A percentile compares a stretch with the other conserved stretches of the same genome.
Conservation (phyloP, 2,329 filamentous ascomycete species). For the Calonectria crousiana region DNA sequence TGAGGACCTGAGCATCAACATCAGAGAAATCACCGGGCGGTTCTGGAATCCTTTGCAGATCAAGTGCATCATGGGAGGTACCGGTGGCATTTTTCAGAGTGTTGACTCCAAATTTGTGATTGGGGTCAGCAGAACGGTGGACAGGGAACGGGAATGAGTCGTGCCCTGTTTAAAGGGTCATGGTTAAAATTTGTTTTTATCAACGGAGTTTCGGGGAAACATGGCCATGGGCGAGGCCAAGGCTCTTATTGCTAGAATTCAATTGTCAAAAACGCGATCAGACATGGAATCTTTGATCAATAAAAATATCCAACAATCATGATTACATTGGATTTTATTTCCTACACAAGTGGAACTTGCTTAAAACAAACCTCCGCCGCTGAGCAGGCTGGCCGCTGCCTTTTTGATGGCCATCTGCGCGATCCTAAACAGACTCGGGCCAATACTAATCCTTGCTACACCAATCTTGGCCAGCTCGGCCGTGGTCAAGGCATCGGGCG, state of each 20-base stretch:
- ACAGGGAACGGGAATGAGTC: not conserved
- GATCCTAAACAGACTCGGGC: slow-evolving; percentile 58
- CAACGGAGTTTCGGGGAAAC: not conserved
- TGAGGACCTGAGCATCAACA: not conserved
- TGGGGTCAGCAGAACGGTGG: slow-evolving; percentile 23
- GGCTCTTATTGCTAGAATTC: too few species aligned
- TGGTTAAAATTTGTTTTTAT: not conserved
- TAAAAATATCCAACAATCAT: not conserved
- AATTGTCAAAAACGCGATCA: not conserved
- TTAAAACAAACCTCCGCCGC: slow-evolving; percentile 36
- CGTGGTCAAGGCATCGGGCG: slow-evolving; percentile 55
- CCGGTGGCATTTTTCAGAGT: slow-evolving; percentile 38
- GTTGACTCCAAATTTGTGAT: slow-evolving; percentile 30
- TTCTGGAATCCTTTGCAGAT: slow-evolving; percentile 41
- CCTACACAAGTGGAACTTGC: not conserved
- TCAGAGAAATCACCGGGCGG: slow-evolving; percentile 28
- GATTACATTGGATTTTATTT: not conserved
- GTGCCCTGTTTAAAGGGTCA: not conserved
- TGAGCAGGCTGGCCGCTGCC: slow-evolving; percentile 48
- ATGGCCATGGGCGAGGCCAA: not conserved
- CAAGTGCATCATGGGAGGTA: slow-evolving; percentile 37
- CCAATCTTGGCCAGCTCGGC: slow-evolving; percentile 60
- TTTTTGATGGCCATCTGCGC: slow-evolving; percentile 55
- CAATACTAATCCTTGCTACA: slow-evolving; percentile 68
- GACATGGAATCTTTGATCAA: not conserved